Conservation (phyloP, 176 grass and related monocot genomes). For the Oryza rufipogon region DNA sequence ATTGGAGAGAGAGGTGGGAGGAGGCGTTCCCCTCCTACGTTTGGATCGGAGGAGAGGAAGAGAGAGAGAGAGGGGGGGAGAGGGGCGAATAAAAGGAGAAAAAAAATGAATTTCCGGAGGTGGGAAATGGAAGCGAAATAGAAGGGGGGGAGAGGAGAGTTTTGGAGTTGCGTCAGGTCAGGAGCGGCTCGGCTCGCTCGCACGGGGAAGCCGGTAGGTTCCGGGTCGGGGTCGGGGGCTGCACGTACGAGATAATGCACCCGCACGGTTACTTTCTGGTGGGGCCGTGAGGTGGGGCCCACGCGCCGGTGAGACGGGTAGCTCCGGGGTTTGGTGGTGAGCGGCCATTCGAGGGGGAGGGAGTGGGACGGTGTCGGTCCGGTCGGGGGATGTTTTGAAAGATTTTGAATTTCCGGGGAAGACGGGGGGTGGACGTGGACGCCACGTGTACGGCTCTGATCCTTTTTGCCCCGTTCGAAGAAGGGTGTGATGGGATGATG, state of each 20-base stretch:
- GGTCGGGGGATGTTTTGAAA: conserved; percentile 47
- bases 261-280: conserved; percentile 5
- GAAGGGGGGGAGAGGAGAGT: conserved; percentile 16
- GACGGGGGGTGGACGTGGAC: not conserved
- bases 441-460: conserved; percentile 47
- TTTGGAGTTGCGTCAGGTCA: conserved; percentile 31
- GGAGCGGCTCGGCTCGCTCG: conserved; percentile 38
- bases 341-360: conserved; percentile 1
- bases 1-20: conserved; percentile 21
- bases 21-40: conserved; percentile 17
- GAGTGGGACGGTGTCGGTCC: conserved; percentile 47
- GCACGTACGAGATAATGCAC: not conserved
- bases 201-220: conserved; percentile 55
- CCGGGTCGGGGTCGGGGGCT: conserved; percentile 49
- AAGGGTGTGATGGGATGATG: not conserved
- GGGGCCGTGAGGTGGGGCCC: not conserved
- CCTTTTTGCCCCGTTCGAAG: not conserved
- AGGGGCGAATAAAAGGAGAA: conserved; percentile 45
- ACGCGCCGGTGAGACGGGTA: not conserved
- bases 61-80: not conserved
- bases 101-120: conserved; percentile 26
- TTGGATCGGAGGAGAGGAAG: conserved; percentile 30
- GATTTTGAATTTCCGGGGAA: conserved; percentile 59
- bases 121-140: conserved; percentile 50
- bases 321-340: conserved; percentile 10